phyloP scores from a whole-genome alignment of 495 filamentous ascomycete genomes.

The Baudoinia panamericana region DNA sequence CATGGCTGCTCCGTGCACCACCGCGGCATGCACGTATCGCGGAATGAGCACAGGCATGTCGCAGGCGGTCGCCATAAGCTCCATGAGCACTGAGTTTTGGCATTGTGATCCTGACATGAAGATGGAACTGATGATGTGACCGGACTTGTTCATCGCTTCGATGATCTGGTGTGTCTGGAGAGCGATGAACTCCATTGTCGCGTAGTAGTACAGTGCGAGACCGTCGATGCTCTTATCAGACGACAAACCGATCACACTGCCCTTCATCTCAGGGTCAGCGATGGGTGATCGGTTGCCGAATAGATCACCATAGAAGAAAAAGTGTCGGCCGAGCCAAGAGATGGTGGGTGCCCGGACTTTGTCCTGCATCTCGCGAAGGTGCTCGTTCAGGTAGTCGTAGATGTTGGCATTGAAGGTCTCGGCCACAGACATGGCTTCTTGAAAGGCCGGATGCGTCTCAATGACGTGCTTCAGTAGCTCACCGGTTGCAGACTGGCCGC shows the following conservation, averaged over 20 bases:
- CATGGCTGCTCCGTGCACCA: constrained; percentile 94
- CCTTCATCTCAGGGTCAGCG: constrained; percentile 82
- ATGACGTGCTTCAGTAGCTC: constrained; percentile 86
- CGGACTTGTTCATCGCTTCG: constrained; percentile 74
- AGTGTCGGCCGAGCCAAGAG: constrained; percentile 74
- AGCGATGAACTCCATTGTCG: constrained; percentile 91
- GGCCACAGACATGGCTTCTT: constrained; percentile 60
- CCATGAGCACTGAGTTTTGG: constrained; percentile 84
- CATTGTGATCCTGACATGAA: constrained; percentile 98
- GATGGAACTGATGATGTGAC: constrained; percentile 75
- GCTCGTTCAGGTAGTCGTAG: constrained; percentile 86
- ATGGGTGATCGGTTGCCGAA: constrained; percentile 94
- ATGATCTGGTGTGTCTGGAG: constrained; percentile 93
- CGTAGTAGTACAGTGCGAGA: constrained; percentile 83
- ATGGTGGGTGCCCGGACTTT: constrained; percentile 57
- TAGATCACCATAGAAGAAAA: constrained; percentile 98
- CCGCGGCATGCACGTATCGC: constrained; percentile 84
- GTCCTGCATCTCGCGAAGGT: constrained; percentile 61
- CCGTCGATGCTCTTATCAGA: constrained; percentile 74
- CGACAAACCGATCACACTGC: constrained; percentile 71
- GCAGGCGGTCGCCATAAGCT: constrained; percentile 79
- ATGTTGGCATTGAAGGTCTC: constrained; percentile 69
- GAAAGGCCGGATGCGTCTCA: constrained; percentile 81
- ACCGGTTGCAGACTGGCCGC: constrained; percentile 89
- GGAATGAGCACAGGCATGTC: constrained; percentile 86